Conservation (phyloP, 2,329 filamentous ascomycete genomes). For the Talaromyces funiculosus region DNA sequence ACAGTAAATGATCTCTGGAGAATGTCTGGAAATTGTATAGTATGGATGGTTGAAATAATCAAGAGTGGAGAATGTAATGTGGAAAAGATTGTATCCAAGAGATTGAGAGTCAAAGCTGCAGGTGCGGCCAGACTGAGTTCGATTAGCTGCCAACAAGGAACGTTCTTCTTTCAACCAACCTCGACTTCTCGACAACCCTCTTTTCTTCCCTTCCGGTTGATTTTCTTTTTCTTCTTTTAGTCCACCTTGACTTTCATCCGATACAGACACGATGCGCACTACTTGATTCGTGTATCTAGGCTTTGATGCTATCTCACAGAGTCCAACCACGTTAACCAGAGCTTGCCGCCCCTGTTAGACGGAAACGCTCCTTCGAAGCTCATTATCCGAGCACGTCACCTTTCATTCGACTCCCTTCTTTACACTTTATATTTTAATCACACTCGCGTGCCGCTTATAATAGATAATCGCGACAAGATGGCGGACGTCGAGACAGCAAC, state of each 20-base stretch:
- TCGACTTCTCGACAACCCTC: background rate
- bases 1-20: too few species aligned
- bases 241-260: background rate
- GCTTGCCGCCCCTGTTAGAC: background rate
- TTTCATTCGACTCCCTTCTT: background rate
- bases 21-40: too few species aligned
- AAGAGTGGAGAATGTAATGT: too few species aligned
- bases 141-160: background rate
- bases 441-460: background rate
- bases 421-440: background rate
- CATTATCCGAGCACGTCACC: background rate
- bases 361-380: background rate
- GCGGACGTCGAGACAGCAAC: conserved; percentile 29
- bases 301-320: background rate
- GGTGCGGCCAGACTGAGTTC: background rate
- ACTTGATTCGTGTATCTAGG: background rate
- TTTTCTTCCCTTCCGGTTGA: background rate
- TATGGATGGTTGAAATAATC: too few species aligned
- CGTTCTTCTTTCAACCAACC: background rate
- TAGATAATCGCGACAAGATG: conserved; percentile 20
- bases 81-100: too few species aligned
- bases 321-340: background rate
- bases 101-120: background rate
- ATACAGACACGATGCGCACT: background rate
- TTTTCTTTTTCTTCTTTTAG: background rate